Percentiles rank a stretch among this genome's conserved stretches.
phyloP scores from a whole-genome alignment of 2,329 filamentous ascomycete species.

The Emericellopsis atlantica region DNA sequence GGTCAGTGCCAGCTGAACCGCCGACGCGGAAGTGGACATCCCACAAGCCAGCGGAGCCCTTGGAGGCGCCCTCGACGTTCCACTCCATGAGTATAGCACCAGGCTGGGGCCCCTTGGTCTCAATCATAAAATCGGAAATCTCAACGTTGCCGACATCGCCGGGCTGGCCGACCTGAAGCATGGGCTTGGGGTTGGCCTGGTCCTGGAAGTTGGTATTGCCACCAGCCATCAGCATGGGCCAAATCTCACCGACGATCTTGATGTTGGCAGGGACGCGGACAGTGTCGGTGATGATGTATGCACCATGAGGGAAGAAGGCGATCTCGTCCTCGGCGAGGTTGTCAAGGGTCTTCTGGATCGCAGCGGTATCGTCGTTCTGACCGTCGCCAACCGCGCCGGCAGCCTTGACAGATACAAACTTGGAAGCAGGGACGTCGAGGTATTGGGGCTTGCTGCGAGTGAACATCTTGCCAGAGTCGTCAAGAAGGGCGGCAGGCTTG shows the following conservation, averaged over 20 bases:
- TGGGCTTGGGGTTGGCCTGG: constrained; percentile 62
- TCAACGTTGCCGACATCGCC: constrained; percentile 73
- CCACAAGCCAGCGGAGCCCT: constrained; percentile 73
- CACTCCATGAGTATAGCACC: constrained; percentile 69
- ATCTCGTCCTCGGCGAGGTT: constrained; percentile 49
- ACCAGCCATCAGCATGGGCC: constrained; percentile 77
- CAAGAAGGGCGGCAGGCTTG: constrained; percentile 58
- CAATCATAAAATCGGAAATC: constrained; percentile 77
- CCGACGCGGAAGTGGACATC: constrained; percentile 94
- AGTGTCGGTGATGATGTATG: constrained; percentile 58
- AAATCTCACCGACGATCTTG: constrained; percentile 83
- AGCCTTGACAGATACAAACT: constrained; percentile 74
- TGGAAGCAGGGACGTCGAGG: constrained; percentile 47
- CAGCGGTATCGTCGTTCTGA: constrained; percentile 71
- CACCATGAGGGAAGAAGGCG: constrained; percentile 65
- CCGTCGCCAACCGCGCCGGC: constrained; percentile 83
- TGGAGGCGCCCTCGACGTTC: constrained; percentile 12
- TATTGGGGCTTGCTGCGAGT: constrained; percentile 88
- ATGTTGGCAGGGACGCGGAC: constrained; percentile 65
- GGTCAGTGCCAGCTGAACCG: constrained; percentile 69
- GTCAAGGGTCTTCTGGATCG: constrained; percentile 69
- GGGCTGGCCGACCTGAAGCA: constrained; percentile 70
- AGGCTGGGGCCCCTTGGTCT: constrained; percentile 70
- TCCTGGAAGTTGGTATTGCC: constrained; percentile 61
- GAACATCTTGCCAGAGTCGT: constrained; percentile 55